These are phyloP conservation scores for Malassezia arunalokei DNA, from an alignment of 1,284 basidiomycete species.

Conservation along the genomic window DNA sequence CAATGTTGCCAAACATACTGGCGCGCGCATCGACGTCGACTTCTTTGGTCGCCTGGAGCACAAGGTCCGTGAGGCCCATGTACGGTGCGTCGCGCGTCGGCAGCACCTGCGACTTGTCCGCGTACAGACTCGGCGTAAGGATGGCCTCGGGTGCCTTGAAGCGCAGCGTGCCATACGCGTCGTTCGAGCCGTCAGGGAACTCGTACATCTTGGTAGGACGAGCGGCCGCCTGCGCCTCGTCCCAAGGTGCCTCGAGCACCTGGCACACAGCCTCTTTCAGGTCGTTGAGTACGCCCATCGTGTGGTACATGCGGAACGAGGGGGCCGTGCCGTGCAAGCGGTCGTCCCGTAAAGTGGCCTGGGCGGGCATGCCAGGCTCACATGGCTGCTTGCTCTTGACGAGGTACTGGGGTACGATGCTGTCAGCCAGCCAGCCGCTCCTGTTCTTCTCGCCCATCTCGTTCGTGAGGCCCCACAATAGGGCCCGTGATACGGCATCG, in stretches of 20 bases:
- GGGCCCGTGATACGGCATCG: slow-evolving; percentile 21
- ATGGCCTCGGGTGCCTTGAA: slow-evolving; percentile 76
- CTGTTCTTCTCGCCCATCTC: slow-evolving; percentile 13
- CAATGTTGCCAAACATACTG: slow-evolving; percentile 78
- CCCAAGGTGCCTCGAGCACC: slow-evolving; percentile 73
- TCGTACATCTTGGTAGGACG: slow-evolving; percentile 61
- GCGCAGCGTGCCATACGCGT: slow-evolving; percentile 70
- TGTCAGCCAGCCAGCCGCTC: slow-evolving; percentile 13
- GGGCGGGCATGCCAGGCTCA: slow-evolving; percentile 60
- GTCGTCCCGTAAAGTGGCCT: slow-evolving; percentile 41
- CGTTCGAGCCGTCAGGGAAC: slow-evolving; percentile 87
- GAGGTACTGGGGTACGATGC: slow-evolving; percentile 58
- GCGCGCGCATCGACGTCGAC: slow-evolving; percentile 86
- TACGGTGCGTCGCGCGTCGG: slow-evolving; percentile 5
- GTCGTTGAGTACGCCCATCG: slow-evolving; percentile 73
- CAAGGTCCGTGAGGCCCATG: slow-evolving; percentile 49
- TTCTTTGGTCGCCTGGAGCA: slow-evolving; percentile 65
- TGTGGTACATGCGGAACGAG: slow-evolving; percentile 70
- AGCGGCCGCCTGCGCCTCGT: slow-evolving; percentile 55
- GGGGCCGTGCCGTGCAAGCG: slow-evolving; percentile 52
- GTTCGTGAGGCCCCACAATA: slow-evolving; percentile 30
- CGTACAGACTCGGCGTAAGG: slow-evolving; percentile 66
- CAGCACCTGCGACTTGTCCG: slow-evolving; percentile 18
- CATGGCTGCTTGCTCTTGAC: slow-evolving; percentile 60
- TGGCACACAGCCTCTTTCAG: slow-evolving; percentile 82